phyloP scores from a whole-genome alignment of 805 yeast genomes.

The Torulaspora quercuum region DNA sequence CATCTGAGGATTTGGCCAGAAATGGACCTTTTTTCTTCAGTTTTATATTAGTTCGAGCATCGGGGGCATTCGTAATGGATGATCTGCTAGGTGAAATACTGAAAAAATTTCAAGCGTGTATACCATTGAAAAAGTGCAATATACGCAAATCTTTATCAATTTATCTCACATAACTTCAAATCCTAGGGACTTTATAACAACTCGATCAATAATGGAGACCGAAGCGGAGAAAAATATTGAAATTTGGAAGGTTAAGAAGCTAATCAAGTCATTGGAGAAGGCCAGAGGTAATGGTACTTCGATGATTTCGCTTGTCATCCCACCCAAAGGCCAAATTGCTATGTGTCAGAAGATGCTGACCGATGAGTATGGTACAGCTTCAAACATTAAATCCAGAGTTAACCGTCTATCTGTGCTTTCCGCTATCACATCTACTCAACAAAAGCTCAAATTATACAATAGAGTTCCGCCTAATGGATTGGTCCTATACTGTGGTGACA shows the following conservation, averaged over 20 bases:
- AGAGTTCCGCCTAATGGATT: slow-evolving; percentile 92
- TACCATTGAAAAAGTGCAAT: too few relatives aligned
- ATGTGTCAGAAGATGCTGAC: slow-evolving; percentile 86
- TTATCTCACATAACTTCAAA: too few relatives aligned
- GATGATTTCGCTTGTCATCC: slow-evolving; percentile 93
- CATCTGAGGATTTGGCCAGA: too few relatives aligned
- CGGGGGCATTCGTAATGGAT: too few relatives aligned
- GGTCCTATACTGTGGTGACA: slow-evolving; percentile 98
- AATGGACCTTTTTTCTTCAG: too few relatives aligned
- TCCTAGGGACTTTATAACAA: too few relatives aligned
- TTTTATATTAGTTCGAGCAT: too few relatives aligned
- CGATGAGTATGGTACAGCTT: slow-evolving; percentile 98
- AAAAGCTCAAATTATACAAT: slow-evolving; percentile 84
- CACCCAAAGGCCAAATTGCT: slow-evolving; percentile 93
- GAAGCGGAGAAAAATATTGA: slow-evolving; percentile 96
- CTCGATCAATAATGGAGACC: slow-evolving; percentile 41
- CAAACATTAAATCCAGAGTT: slow-evolving; percentile 96
- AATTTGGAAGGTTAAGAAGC: slow-evolving; percentile 98
- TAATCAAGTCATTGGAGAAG: slow-evolving; percentile 77
- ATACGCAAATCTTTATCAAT: too few relatives aligned
- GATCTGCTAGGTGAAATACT: too few relatives aligned
- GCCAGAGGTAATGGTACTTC: slow-evolving; percentile 99
- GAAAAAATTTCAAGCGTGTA: too few relatives aligned
- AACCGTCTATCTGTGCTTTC: slow-evolving; percentile 92
- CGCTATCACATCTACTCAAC: slow-evolving; percentile 98